phyloP scores from a whole-genome alignment of 2,329 filamentous ascomycete genomes.

The Apiospora koreana region DNA sequence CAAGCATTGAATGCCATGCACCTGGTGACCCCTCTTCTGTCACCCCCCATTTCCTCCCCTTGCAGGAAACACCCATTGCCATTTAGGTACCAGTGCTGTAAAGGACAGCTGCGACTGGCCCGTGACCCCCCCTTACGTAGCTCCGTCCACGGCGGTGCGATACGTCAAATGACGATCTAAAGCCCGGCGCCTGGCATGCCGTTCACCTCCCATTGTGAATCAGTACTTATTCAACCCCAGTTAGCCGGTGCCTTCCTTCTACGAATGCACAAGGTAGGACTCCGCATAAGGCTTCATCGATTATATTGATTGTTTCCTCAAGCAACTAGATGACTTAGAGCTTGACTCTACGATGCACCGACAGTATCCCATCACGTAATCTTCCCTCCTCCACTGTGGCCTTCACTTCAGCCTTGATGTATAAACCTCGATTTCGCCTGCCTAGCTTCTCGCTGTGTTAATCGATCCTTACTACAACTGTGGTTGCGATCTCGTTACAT shows the following conservation, averaged over 20 bases:
- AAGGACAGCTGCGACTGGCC: conserved; percentile 4
- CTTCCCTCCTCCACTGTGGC: not conserved
- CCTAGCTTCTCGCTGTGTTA: not conserved
- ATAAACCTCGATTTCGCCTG: not conserved
- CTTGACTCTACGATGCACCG: not conserved
- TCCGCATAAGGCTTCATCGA: not conserved
- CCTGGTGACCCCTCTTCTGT: not conserved
- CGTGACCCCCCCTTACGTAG: not conserved
- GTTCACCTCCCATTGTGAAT: not conserved
- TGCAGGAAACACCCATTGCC: not conserved
- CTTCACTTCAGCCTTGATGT: not conserved
- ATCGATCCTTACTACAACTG: not conserved
- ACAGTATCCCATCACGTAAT: not conserved
- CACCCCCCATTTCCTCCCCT: not conserved
- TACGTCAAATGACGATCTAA: conserved; percentile 13
- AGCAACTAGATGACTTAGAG: not conserved
- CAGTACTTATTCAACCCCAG: not conserved
- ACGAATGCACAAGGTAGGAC: not conserved
- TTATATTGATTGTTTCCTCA: not conserved
- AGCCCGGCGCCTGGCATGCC: not conserved
- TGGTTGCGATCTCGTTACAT: not conserved
- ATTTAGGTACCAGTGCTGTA: not conserved
- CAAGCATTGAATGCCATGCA: not conserved
- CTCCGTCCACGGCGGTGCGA: not conserved
- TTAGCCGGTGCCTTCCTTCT: not conserved